Base-by-base conservation (phyloP, 176 grass and related monocot genomes). In the Coix lacrymajobi region DNA sequence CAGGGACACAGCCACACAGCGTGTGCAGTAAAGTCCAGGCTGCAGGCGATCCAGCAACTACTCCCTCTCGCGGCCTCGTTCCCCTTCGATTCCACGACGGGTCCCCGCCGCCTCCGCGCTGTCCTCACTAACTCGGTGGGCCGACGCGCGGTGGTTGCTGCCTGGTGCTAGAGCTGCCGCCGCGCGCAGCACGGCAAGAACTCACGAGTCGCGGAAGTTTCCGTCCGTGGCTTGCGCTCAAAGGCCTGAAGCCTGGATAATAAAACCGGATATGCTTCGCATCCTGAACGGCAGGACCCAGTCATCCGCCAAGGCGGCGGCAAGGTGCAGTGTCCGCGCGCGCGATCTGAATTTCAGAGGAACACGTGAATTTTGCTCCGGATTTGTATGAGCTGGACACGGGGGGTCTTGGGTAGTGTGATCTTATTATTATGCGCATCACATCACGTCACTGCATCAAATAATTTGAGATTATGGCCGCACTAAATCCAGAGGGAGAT, bases 221-320 rank as follows among this genome's bases (percentile, higher is more conserved):
- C 37, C 37, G 37, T 29, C 68, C 81, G 11, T 57, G 16, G 14
- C 14, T n/a, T 67, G 36, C 36, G 70, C 31, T 70, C 16, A n/a
- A n/a, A n/a, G n/a, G n/a, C n/a, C n/a, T n/a, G n/a, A n/a, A n/a
- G n/a, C n/a, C n/a, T n/a, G n/a, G n/a, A n/a, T n/a, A n/a, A n/a
- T n/a, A n/a, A 12, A 57, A 2, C 19, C 4, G 54, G 78, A 89
- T 89, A 81, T 85, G 71, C 83, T 40, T 62, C 40, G 56, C 44
- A 73, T 72, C 33, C 39, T 33, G n/a, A n/a, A n/a, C n/a, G n/a
- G n/a, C n/a, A n/a, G 75, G 20, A 19, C 39, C n/a, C n/a, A n/a
- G n/a, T n/a, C n/a, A n/a, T n/a, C n/a, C n/a, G n/a, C n/a, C n/a
- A n/a, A n/a, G n/a, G n/a, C n/a, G n/a, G 4, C 11, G 11, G 22